Conservation (phyloP, 2,329 filamentous ascomycete species). For the Trichoderma simmonsii region DNA sequence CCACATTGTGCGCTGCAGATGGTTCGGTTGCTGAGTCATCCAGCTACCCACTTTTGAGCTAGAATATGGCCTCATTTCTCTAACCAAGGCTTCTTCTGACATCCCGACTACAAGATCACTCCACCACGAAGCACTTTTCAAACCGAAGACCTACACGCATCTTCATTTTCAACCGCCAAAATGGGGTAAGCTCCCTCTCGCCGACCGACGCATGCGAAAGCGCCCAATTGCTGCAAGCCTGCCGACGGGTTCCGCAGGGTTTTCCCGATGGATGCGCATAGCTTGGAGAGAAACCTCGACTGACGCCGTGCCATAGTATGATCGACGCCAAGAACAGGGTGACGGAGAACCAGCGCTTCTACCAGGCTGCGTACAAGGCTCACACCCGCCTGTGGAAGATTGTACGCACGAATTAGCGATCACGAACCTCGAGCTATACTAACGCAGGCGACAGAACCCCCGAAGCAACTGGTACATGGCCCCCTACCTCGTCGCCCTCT, state of each 20-base stretch:
- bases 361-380: conserved; percentile 68
- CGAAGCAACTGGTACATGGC: conserved; percentile 63
- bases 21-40: conserved; percentile 36
- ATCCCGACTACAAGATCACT: conserved; percentile 21
- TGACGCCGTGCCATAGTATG: conserved; percentile 40
- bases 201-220: not conserved
- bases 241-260: not conserved
- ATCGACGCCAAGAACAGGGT: conserved; percentile 75
- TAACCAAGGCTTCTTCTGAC: conserved; percentile 23
- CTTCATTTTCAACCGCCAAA: conserved; percentile 31
- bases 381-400: conserved; percentile 74
- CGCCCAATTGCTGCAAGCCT: conserved; percentile 3
- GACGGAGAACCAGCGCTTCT: conserved; percentile 69
- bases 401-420: conserved; percentile 48
- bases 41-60: conserved; percentile 26
- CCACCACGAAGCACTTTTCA: conserved; percentile 25
- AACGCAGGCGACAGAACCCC: conserved; percentile 48
- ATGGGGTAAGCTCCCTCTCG: conserved; percentile 38
- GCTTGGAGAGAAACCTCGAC: conserved; percentile 8
- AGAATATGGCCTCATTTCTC: conserved; percentile 41
- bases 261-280: not conserved
- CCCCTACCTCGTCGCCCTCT: conserved; percentile 65
- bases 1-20: not conserved
- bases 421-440: conserved; percentile 2
- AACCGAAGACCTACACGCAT: conserved; percentile 24